Evolutionary conservation across 2,329 filamentous ascomycete genomes (phyloP).

Genomic region (Pyrenophora tritici-repentis): DNA sequence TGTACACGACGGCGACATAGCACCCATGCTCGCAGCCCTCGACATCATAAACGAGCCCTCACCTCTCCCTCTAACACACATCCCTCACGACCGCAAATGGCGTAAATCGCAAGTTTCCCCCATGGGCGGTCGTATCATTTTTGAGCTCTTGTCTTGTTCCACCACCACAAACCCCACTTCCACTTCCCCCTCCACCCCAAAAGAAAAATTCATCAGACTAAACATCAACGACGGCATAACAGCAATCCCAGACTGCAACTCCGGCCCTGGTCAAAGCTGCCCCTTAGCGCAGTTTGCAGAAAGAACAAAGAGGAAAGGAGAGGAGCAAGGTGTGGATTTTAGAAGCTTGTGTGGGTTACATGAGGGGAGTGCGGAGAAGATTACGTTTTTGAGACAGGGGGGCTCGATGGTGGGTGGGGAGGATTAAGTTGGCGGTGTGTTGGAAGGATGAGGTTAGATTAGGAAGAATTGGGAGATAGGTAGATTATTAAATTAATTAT

Average conservation of each 20-base stretch:
- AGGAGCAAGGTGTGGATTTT: slow-evolving; percentile 52
- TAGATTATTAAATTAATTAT: too few species aligned
- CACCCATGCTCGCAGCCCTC: slow-evolving; percentile 59
- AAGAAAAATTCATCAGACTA: slow-evolving; percentile 53
- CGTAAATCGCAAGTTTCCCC: slow-evolving; percentile 61
- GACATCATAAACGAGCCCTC: slow-evolving; percentile 53
- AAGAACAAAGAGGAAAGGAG: slow-evolving; percentile 49
- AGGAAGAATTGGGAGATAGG: too few species aligned
- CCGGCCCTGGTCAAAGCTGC: slow-evolving; percentile 56
- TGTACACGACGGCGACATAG: slow-evolving; percentile 64
- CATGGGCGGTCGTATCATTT: slow-evolving; percentile 61
- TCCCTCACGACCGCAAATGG: slow-evolving; percentile 55
- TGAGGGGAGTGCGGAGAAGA: slow-evolving; percentile 47
- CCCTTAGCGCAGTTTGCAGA: slow-evolving; percentile 51
- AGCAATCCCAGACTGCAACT: slow-evolving; percentile 53
- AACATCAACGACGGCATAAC: slow-evolving; percentile 64
- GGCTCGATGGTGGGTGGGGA: too few species aligned
- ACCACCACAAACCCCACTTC: background rate
- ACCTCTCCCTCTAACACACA: slow-evolving; percentile 54
- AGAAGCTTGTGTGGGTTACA: slow-evolving; percentile 54
- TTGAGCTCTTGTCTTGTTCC: slow-evolving; percentile 57
- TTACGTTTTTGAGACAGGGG: slow-evolving; percentile 57
- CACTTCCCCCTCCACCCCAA: background rate
- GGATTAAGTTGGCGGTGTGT: too few species aligned
- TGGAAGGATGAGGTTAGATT: too few species aligned